These are phyloP conservation scores for Fusarium fracticaudum DNA, from an alignment of 2,329 filamentous ascomycete genomes.

Conservation along the genomic window DNA sequence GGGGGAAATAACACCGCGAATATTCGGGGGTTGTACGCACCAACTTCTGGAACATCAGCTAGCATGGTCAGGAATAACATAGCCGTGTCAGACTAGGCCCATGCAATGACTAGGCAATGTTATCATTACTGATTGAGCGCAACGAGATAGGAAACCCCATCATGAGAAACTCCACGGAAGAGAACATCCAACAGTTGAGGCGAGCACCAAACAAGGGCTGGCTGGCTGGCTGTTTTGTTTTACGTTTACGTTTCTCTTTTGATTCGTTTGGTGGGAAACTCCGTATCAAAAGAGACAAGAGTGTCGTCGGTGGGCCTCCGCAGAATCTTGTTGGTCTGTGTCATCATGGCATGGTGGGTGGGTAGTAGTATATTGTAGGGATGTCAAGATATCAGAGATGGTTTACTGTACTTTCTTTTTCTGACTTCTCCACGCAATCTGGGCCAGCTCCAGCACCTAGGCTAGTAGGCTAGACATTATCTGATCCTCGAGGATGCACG, in stretches of 20 bases:
- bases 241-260: background rate
- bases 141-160: conserved; percentile 15
- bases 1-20: background rate
- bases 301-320: background rate
- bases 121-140: background rate
- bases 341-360: background rate
- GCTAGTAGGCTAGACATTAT: background rate
- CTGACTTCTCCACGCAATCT: background rate
- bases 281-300: background rate
- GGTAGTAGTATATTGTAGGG: background rate
- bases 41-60: background rate
- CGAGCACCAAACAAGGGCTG: background rate
- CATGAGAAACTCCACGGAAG: background rate
- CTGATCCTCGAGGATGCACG: background rate
- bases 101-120: background rate
- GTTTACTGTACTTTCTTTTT: background rate
- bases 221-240: background rate
- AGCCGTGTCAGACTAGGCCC: background rate
- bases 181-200: background rate
- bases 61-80: background rate
- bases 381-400: background rate
- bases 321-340: background rate
- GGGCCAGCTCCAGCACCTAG: background rate
- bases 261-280: background rate
- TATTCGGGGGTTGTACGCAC: background rate